Conservation (phyloP, 1,284 basidiomycete species). For the Pascua sp. region DNA sequence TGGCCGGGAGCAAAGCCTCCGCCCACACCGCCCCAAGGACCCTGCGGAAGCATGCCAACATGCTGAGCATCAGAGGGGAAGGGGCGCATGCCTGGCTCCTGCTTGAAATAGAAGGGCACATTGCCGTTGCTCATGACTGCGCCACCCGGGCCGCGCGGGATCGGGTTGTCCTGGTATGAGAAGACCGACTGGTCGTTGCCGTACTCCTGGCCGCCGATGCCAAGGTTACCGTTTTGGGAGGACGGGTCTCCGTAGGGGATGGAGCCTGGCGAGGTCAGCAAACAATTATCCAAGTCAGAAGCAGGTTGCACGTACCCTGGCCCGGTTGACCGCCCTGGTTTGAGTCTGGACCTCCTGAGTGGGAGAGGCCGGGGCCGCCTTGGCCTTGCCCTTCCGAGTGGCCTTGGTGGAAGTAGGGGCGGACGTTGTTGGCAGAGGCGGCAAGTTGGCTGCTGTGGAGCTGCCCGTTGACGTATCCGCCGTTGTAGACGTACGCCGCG, state of each 20-base stretch:
- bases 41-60: constrained; percentile 3
- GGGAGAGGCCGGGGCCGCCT: not conserved
- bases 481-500: constrained; percentile 32
- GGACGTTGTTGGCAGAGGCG: constrained; percentile 2
- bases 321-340: constrained; percentile 2
- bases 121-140: constrained; percentile 14
- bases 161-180: constrained; percentile 15
- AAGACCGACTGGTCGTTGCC: constrained; percentile 14
- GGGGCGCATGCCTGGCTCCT: constrained; percentile 7
- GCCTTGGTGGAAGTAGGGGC: constrained; percentile 15
- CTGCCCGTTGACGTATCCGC: constrained; percentile 27
- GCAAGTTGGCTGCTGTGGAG: constrained; percentile 18
- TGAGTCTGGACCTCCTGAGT: constrained; percentile 1
- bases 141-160: constrained; percentile 13
- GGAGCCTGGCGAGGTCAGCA: not conserved
- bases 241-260: constrained; percentile 6
- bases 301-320: constrained; percentile 3
- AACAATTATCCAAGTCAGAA: too few species aligned
- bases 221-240: constrained; percentile 8
- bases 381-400: constrained; percentile 10
- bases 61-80: constrained; percentile 8
- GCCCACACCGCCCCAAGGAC: constrained; percentile 18
- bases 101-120: constrained; percentile 20
- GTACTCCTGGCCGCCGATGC: not conserved
- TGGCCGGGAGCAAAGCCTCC: constrained; percentile 31